Base-by-base conservation (phyloP, 2,329 filamentous ascomycete genomes). In the Ophiostoma sp. region DNA sequence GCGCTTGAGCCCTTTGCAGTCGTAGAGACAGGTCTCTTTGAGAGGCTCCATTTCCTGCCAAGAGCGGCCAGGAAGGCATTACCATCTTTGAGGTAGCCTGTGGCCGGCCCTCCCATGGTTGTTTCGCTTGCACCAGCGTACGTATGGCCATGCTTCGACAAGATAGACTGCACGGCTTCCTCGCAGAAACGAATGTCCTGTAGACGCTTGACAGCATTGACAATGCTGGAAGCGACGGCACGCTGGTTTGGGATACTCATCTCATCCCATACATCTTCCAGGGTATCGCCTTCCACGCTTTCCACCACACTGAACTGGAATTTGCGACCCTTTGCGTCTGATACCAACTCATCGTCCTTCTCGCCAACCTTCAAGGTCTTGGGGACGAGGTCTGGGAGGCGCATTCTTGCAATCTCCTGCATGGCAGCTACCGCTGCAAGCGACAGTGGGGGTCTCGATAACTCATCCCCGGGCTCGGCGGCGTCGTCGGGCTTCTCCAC, bases 211-310 rank as follows among this genome's bases (percentile, higher is more conserved):
- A 57, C n/a, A 8, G 52, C 60, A 31, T 33, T 17, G 17, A 64
- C 60, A 36, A 64, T 17, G 31, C 11, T 27, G 5, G 60, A 20
- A 3, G 31, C 60, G 31, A 64, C 60, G 15, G 60, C 27, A 3
- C 60, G 60, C 60, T 36, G 60, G 60, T 64, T 64, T 4, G 27
- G 5, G 8, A 33, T 11, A 10, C 60, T 36, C 60, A 64, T 64
- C 7, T 35, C 27, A 27, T 64, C 60, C 60, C 60, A 64, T 13
- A 64, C 60, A 36, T 64, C 60, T 11, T 64, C 60, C 23, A 64
- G 31, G 11, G 60, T 64, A 27, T 20, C 33, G 11, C 60, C 60
- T 10, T 64, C 27, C 13, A 64, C 60, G 31, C 27, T 11, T 13
- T 31, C 60, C 10, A 64, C 15, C 3, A 64, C 31, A 36, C 27